Conservation (phyloP, 257 asterid genomes). For the Lithospermum erythrorhizon region DNA sequence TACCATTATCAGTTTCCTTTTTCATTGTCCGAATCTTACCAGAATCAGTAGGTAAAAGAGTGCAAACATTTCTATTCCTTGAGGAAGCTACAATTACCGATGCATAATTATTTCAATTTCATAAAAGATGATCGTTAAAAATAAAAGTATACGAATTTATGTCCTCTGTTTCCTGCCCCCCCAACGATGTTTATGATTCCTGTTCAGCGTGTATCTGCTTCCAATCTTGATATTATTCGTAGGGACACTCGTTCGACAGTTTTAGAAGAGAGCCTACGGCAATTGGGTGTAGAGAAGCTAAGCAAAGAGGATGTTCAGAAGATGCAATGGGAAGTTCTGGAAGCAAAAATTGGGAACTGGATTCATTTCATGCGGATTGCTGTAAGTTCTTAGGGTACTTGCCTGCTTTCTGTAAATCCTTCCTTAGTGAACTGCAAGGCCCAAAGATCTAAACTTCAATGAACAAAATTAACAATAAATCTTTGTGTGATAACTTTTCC, state of each 20-base stretch:
- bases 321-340: slow-evolving; percentile 99
- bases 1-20: too few species aligned
- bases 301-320: slow-evolving; percentile 97
- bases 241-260: slow-evolving; percentile 90
- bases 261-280: slow-evolving; percentile 91
- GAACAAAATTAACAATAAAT: too few species aligned
- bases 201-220: neutral
- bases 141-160: neutral
- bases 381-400: slow-evolving; percentile 30
- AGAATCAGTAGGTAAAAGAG: too few species aligned
- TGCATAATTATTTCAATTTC: too few species aligned
- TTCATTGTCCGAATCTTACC: too few species aligned
- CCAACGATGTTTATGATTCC: neutral
- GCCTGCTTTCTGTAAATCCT: slow-evolving; percentile 1
- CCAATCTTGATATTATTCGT: slow-evolving; percentile 7
- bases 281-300: slow-evolving; percentile 95
- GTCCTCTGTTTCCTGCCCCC: neutral
- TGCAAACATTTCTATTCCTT: too few species aligned
- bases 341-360: slow-evolving; percentile 98
- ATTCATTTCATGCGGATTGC: slow-evolving; percentile 99
- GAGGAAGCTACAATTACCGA: too few species aligned
- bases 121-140: too few species aligned
- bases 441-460: too few species aligned
- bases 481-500: too few species aligned
- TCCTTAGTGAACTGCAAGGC: neutral